Conservation (phyloP, 2,329 filamentous ascomycete genomes). For the Hymenoscyphus fructigenus region DNA sequence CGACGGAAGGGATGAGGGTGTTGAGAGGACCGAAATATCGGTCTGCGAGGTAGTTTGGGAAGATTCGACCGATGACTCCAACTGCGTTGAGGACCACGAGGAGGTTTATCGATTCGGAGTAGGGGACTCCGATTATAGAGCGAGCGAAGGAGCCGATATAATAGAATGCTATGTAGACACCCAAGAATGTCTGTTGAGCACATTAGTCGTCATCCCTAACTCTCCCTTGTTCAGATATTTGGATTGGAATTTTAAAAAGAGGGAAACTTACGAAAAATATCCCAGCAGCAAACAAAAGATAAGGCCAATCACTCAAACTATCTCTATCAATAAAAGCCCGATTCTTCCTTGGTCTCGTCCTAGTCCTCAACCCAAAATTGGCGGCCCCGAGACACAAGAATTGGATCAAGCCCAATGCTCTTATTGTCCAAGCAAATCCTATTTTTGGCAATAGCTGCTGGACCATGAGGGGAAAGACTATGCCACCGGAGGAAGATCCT, state of each 20-base stretch:
- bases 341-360: constrained; percentile 34
- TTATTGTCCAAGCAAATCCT: constrained; percentile 42
- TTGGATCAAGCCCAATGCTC: constrained; percentile 44
- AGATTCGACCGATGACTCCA: constrained; percentile 27
- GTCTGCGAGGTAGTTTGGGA: constrained; percentile 35
- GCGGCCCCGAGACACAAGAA: neutral
- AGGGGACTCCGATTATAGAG: constrained; percentile 36
- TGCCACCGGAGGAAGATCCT: constrained; percentile 39
- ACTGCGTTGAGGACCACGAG: constrained; percentile 27
- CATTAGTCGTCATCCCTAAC: constrained; percentile 34
- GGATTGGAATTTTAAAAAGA: neutral
- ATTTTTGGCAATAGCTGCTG: constrained; percentile 37
- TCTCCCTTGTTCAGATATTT: neutral
- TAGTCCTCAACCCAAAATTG: constrained; percentile 1
- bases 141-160: constrained; percentile 39
- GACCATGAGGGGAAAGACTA: constrained; percentile 44
- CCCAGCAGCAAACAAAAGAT: constrained; percentile 38
- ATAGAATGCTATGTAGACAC: constrained; percentile 35
- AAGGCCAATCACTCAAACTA: constrained; percentile 44
- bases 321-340: constrained; percentile 43
- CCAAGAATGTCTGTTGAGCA: constrained; percentile 8
- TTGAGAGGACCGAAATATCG: constrained; percentile 33
- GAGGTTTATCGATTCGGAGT: constrained; percentile 41
- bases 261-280: constrained; percentile 13
- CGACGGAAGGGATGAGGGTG: constrained; percentile 24